These are phyloP conservation scores for Talaromyces sp. DNA, from an alignment of 2,329 filamentous ascomycete species.

Conservation along the genomic window DNA sequence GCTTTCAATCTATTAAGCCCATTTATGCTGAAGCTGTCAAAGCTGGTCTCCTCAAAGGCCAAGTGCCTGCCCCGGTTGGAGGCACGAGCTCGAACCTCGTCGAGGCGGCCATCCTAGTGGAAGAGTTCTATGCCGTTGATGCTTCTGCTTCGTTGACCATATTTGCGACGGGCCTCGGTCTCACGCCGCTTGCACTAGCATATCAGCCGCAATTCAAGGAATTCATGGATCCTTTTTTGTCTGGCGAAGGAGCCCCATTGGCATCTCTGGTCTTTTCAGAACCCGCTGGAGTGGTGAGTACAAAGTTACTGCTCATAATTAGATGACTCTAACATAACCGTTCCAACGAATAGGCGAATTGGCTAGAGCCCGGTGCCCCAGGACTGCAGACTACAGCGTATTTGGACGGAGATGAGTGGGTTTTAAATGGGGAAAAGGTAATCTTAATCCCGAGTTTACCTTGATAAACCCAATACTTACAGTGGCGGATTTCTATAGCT, in stretches of 20 bases:
- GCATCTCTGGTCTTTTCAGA: constrained; percentile 51
- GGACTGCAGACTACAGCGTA: constrained; percentile 48
- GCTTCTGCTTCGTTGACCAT: constrained; percentile 47
- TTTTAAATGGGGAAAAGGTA: constrained; percentile 52
- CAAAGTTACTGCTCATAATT: constrained; percentile 10
- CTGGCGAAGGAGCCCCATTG: constrained; percentile 40
- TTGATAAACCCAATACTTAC: neutral
- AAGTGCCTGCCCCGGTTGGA: constrained; percentile 43
- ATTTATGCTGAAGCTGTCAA: constrained; percentile 43
- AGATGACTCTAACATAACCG: neutral
- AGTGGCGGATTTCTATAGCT: constrained; percentile 27
- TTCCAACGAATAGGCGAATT: neutral
- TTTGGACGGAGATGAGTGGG: constrained; percentile 46
- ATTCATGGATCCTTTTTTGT: constrained; percentile 47
- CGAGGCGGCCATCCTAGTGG: constrained; percentile 48
- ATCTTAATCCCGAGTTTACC: neutral
- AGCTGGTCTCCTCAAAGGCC: constrained; percentile 44
- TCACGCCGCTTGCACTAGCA: constrained; percentile 47
- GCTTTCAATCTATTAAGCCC: constrained; percentile 46
- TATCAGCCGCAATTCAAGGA: constrained; percentile 36
- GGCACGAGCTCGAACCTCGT: constrained; percentile 42
- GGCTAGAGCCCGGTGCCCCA: constrained; percentile 43
- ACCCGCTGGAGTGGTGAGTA: constrained; percentile 50
- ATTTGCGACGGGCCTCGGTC: constrained; percentile 48
- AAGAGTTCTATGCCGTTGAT: constrained; percentile 51